Base-by-base conservation (phyloP, 139 green algal species). In the Nannochloris sp. region DNA sequence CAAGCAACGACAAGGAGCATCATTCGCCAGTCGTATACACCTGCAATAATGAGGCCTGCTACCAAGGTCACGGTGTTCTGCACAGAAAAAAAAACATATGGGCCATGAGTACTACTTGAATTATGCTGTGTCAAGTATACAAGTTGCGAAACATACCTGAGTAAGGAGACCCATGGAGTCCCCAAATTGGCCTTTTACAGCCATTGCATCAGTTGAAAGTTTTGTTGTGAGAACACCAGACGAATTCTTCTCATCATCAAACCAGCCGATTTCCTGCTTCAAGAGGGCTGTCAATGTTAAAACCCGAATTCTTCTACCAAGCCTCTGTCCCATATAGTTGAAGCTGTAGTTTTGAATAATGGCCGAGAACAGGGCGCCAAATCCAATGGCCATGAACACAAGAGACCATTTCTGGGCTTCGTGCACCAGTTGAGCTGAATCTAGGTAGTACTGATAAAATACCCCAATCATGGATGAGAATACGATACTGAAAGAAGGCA, bases 21-120 rank as follows among this genome's bases (percentile, higher is more conserved):
- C 77, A 93, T 83, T 53, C 81, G 75, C 85, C 85, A 94, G 58
- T 71, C 61, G 51, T 75, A 73, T 28, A 76, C 69, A 57, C 92
- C 87, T 10, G 84, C 84, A 4, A 91, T 74, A 11, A 78, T 44
- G 62, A 82, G 81, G 33, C 62, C 71, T 6, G 43, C 78, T 20
- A 79, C 37, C 9, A 84, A 50, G 3, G 78, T 84, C 14, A 81
- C 75, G 33, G 84, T 45, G 50, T 79, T 84, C 67, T 85, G 72
- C 46, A 53, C 16, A 17, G 12, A 1, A 17, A 6, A 8, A 8
- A 26, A 53, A 20, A 20, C 5, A 23, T 53, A 28, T 26, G 12
- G 5, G n/a, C 2, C 17, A 30, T 8, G n/a, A 20, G n/a, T 53
- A 28, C 16, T 4, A 49, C 43, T 48, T 50, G 16, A 5, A 61